Evolutionary conservation across 768 basidiomycete genomes (phyloP), one percentile per base, ranked within the genome.

Genomic region (Hemileccinum rubropunctum): DNA sequence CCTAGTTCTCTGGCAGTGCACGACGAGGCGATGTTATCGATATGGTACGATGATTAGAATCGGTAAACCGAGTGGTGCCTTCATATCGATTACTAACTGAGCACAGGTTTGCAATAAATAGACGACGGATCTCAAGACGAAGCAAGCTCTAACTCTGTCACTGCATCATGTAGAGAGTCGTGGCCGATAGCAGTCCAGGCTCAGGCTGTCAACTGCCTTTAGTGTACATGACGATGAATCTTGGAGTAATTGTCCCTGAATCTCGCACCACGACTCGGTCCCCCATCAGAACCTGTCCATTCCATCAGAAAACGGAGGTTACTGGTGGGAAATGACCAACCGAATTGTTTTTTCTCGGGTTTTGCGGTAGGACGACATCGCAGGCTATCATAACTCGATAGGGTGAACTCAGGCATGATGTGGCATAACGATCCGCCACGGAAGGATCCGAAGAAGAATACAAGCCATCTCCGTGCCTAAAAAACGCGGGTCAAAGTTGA

Each of bases 311-410:
- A 52, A 47, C 49, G 56, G 50, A 54, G 49, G 52, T 47, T 45
- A 49, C 35, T 45, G 21, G 49, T 58, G 42, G 53, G 50, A 50
- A 45, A 58, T 45, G 51, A 60, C 60, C 51, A 49, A 62, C 62
- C 53, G 65, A 63, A 34, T 56, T 52, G 52, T 57, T 64, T 50
- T 58, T 59, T 43, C 54, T 52, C 9, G 44, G 46, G 35, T 57
- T 43, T 40, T 65, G 54, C 70, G 75, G 52, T 21, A 82, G 71
- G 28, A 72, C 61, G 6, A 73, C 75, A 61, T 83, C 79, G 54
- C 83, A 84, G 14, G 78, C 81, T 55, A 86, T 73, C 73, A 79
- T 78, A 23, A 84, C 80, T 9, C 84, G 77, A 68, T 81, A 86
- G 6, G 84, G 84, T 5, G 84, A 84, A 38, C 76, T 75, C 38